Evolutionary conservation across 352 stramenopile genomes (phyloP).

Genomic region (Thalassiosira pacifica): DNA sequence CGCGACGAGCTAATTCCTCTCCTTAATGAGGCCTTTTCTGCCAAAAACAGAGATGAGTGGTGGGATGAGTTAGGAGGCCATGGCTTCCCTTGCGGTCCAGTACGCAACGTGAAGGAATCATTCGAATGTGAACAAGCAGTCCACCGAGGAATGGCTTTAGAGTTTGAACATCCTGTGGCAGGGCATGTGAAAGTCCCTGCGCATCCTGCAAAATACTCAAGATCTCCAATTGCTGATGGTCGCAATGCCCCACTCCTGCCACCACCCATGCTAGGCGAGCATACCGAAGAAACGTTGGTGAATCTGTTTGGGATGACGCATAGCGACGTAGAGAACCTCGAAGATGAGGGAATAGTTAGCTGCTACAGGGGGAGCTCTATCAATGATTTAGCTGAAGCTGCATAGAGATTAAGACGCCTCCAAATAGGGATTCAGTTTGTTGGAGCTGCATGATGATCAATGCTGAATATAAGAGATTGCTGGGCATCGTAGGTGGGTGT

Average conservation of each 20-base stretch:
- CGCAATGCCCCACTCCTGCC: slow-evolving; percentile 18
- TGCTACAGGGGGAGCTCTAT: slow-evolving; percentile 41
- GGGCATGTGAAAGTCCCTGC: slow-evolving; percentile 45
- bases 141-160: slow-evolving; percentile 41
- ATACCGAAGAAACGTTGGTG: slow-evolving; percentile 64
- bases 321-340: slow-evolving; percentile 36
- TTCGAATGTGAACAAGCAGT: slow-evolving; percentile 59
- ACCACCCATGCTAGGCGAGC: slow-evolving; percentile 66
- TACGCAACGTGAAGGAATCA: slow-evolving; percentile 60
- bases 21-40: slow-evolving; percentile 37
- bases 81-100: slow-evolving; percentile 59
- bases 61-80: slow-evolving; percentile 44
- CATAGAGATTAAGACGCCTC: neutral
- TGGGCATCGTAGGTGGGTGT: neutral
- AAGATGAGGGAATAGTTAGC: slow-evolving; percentile 39
- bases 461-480: neutral
- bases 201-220: slow-evolving; percentile 38
- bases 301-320: slow-evolving; percentile 43
- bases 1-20: slow-evolving; percentile 48
- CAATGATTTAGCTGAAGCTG: neutral
- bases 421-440: neutral
- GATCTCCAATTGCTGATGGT: slow-evolving; percentile 12
- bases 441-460: too few species aligned
- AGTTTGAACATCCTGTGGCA: slow-evolving; percentile 56
- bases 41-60: slow-evolving; percentile 57